Evolutionary conservation across 164 flowering plant species (phyloP).

Genomic region (Paratinospora sagittata): DNA sequence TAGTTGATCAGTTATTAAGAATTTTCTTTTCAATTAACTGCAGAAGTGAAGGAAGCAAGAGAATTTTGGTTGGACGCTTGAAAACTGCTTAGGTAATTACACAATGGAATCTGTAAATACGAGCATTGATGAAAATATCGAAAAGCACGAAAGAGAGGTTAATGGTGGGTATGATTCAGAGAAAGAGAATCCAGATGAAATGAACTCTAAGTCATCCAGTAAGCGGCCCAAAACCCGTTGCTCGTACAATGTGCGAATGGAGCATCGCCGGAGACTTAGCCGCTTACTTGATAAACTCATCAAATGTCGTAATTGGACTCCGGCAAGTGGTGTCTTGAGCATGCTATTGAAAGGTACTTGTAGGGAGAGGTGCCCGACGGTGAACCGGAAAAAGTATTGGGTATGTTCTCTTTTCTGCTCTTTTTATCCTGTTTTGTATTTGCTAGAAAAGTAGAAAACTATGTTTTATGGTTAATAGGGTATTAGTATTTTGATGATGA

Average conservation of each 20-base stretch:
- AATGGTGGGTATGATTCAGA: not conserved
- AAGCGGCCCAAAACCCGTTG: constrained; percentile 36
- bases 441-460: not conserved
- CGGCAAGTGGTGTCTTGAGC: constrained; percentile 58
- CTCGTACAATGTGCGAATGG: constrained; percentile 21
- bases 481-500: not conserved
- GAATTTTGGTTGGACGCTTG: no score
- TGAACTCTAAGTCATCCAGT: constrained; percentile 15
- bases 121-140: not conserved
- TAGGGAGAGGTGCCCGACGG: constrained; percentile 24
- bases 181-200: constrained; percentile 14
- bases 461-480: not conserved
- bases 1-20: no score
- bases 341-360: constrained; percentile 41
- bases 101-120: not conserved
- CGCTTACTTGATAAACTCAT: constrained; percentile 34
- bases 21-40: no score
- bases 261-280: constrained; percentile 30
- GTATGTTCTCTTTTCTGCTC: constrained; percentile 24
- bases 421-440: not conserved
- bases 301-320: constrained; percentile 49
- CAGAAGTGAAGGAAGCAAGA: no score
- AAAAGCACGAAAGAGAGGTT: not conserved
- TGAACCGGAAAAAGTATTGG: constrained; percentile 45
- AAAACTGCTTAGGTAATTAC: not conserved